phyloP scores from a whole-genome alignment of 2,329 filamentous ascomycete genomes.

The Harringtonia aguacate region DNA sequence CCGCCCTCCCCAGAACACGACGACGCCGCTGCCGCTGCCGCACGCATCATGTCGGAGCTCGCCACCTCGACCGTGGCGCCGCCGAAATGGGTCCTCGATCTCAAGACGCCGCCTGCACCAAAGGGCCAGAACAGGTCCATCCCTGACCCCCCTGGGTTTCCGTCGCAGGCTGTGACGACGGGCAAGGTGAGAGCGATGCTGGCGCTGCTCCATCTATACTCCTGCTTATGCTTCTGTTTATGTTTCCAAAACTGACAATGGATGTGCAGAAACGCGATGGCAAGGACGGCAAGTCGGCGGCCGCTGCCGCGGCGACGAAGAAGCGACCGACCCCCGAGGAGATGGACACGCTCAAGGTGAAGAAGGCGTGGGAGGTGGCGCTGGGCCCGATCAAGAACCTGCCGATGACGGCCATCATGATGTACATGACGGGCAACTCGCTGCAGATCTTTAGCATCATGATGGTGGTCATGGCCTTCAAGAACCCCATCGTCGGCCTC shows the following conservation, averaged over 20 bases:
- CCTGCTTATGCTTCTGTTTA: too few species aligned
- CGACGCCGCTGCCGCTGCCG: too few species aligned
- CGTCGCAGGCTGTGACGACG: constrained; percentile 34
- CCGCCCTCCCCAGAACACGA: background rate
- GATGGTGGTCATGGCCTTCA: constrained; percentile 99
- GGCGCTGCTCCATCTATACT: too few species aligned
- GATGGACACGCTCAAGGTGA: constrained; percentile 91
- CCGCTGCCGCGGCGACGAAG: constrained; percentile 32
- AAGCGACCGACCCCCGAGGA: constrained; percentile 63
- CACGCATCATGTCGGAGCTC: constrained; percentile 17
- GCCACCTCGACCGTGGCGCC: constrained; percentile 13
- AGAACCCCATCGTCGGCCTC: constrained; percentile 82
- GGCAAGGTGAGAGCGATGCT: constrained; percentile 39
- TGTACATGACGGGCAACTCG: constrained; percentile 99
- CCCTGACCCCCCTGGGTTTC: constrained; percentile 80
- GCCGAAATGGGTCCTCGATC: constrained; percentile 76
- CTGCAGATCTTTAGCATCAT: constrained; percentile 99
- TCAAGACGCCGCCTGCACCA: constrained; percentile 57
- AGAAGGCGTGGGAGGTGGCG: constrained; percentile 97
- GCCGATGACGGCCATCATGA: constrained; percentile 98
- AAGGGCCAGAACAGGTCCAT: constrained; percentile 59
- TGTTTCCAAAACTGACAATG: too few species aligned
- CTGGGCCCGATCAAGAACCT: constrained; percentile 87
- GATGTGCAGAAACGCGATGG: constrained; percentile 29
- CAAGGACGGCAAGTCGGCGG: constrained; percentile 8